phyloP scores from a whole-genome alignment of 2,329 filamentous ascomycete species.

The Apiospora koreana region DNA sequence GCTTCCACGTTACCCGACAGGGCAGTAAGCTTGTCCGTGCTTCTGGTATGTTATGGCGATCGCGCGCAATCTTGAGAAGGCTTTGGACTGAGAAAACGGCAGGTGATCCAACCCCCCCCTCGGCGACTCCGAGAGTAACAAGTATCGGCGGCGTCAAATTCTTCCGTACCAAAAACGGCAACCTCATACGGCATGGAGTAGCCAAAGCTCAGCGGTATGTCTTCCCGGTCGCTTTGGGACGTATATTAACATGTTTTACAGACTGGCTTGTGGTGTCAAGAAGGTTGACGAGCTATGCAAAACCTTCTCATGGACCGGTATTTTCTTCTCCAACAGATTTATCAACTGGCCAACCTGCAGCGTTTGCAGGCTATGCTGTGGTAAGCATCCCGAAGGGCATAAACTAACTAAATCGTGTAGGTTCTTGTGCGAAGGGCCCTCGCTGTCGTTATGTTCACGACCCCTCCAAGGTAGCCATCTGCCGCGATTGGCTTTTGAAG shows the following conservation, averaged over 20 bases:
- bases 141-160: constrained; percentile 78
- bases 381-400: constrained; percentile 38
- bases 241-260: constrained; percentile 42
- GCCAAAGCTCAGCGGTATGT: constrained; percentile 77
- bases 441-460: constrained; percentile 83
- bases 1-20: constrained; percentile 71
- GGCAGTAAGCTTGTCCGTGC: constrained; percentile 81
- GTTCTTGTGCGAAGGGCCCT: constrained; percentile 81
- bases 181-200: constrained; percentile 76
- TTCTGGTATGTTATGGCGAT: constrained; percentile 57
- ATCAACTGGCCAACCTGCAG: constrained; percentile 34
- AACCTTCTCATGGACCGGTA: constrained; percentile 70
- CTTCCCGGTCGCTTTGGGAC: constrained; percentile 19
- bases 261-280: constrained; percentile 56
- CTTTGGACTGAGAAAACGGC: constrained; percentile 19
- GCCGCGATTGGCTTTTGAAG: constrained; percentile 82
- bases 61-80: background rate
- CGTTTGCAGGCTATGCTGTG: constrained; percentile 33
- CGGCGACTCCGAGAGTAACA: constrained; percentile 73
- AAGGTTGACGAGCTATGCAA: constrained; percentile 77
- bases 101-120: constrained; percentile 62
- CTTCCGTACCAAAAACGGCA: constrained; percentile 83
- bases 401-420: constrained; percentile 56
- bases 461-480: constrained; percentile 81
- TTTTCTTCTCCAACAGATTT: constrained; percentile 44